Base-by-base conservation (phyloP, 805 yeast species). In the Cyberlindnera galapagoensis region DNA sequence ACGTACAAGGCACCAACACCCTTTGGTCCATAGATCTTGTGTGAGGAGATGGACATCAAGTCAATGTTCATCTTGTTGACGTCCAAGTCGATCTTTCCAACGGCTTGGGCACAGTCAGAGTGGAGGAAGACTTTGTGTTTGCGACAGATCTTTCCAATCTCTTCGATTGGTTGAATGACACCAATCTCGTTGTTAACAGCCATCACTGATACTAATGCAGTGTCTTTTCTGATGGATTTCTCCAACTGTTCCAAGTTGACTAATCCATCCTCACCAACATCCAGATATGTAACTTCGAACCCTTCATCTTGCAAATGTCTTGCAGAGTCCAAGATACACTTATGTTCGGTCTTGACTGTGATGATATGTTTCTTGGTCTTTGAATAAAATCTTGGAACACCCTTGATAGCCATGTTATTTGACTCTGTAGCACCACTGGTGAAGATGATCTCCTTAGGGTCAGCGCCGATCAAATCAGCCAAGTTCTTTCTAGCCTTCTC, bases 101-200 rank as follows among this genome's bases (percentile, higher is more conserved):
- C 85, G 4, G 95, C 97, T 63, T 92, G 98, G 11, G 98, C 98
- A 36, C 83, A 94, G 56, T 92, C 98, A 9, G 97, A 80, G 63
- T 92, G 98, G 80, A 92, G 92, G 53, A 88, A 92, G 24, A 92
- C 81, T 65, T 92, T 92, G 56, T 85, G 68, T 47, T 76, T 72
- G 44, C 88, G 73, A 63, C 98, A 92, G 35, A 92, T 67, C 35
- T 67, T 62, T 29, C 98, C 98, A 49, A 92, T 92, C 59, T 87
- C 95, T 51, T 85, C 92, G 36, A 92, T 65, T 9, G 97, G 97
- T 67, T 92, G 98, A 52, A 87, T 76, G 26, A 92, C 97, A 36
- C 98, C 98, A 49, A 92, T 92, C 67, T 92, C 98, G 60, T 92
- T 92, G 65, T 92, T 92, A 29, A 92, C 98, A 18, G 95, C 90